phyloP scores from a whole-genome alignment of 306 rosid species.

The Hippophae gyantsensis region DNA sequence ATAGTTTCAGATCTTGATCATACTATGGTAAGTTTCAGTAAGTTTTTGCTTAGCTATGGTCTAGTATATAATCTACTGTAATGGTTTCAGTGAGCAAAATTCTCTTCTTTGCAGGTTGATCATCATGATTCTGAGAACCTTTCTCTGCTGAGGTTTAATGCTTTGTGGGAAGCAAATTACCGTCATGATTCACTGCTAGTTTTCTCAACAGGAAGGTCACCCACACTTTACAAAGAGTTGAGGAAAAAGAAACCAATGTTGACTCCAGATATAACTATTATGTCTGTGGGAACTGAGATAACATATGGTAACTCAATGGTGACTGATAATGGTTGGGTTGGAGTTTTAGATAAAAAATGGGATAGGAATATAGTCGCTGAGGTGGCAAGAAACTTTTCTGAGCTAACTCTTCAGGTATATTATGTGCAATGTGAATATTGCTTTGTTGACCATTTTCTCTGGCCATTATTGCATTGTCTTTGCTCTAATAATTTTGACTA shows the following conservation, averaged over 20 bases:
- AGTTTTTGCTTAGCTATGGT: constrained; percentile 2
- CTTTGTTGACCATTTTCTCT: constrained; percentile 9
- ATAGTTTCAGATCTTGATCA: constrained; percentile 98
- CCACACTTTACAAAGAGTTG: constrained; percentile 71
- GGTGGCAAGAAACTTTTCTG: constrained; percentile 67
- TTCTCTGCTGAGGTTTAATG: constrained; percentile 74
- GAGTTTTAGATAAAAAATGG: constrained; percentile 70
- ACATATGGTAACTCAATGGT: constrained; percentile 74
- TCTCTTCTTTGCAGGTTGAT: constrained; percentile 63
- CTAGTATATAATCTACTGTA: not conserved
- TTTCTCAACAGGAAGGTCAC: constrained; percentile 93
- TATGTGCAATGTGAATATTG: constrained; percentile 4
- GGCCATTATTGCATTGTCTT: constrained; percentile 10
- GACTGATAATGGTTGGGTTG: constrained; percentile 86
- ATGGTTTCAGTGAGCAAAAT: constrained; percentile 17
- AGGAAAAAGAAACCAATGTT: constrained; percentile 95
- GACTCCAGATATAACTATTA: constrained; percentile 84
- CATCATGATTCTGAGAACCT: constrained; percentile 77
- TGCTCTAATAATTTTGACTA: not conserved
- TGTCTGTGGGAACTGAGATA: constrained; percentile 99
- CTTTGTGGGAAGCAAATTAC: constrained; percentile 79
- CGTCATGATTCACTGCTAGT: constrained; percentile 86
- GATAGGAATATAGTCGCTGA: constrained; percentile 55
- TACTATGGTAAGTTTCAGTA: constrained; percentile 59
- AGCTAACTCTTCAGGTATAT: constrained; percentile 75